Base-by-base conservation (phyloP, 805 yeast genomes). In the Millerago galiae region DNA sequence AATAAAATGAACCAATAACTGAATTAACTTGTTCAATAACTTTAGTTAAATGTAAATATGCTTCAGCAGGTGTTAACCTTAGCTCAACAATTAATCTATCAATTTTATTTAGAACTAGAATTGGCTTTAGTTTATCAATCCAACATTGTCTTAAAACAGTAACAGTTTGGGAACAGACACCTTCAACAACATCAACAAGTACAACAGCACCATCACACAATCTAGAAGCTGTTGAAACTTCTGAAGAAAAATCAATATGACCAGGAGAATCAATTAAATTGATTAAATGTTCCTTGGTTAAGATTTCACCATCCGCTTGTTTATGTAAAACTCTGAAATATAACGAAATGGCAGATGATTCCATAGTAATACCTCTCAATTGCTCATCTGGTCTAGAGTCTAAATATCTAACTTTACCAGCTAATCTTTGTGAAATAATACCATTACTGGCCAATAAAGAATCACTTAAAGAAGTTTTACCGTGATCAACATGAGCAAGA, bases 221-320 rank as follows among this genome's bases (percentile, higher is more conserved):
- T 55, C 99, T 72, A 2, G 98, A 89, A 1, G 98, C 95, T 0
- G 96, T 86, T 24, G 96, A 86, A 0, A 93, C 99, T 59, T 93
- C 99, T 11, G 95, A 83, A 1, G 95, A 83, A 61, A 93, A 93
- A 64, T 93, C 99, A 46, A 93, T 88, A 56, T 93, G 99, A n/a
- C 99, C 99, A 0, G 99, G 99, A 0, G 98, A 91, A 63, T 93
- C 99, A 44, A 93, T 91, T 54, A 93, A 72, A 58, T 93, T 93
- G 57, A 93, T 83, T 42, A 93, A 66, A 62, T 86, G 85, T 56
- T 93, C 96, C 34, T 77, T 77, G 32, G 82, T 74, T n/a, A 65
- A 44, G 10, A 68, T 66, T 3, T 53, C 56, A 6, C 66, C 71
- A 33, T 60, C 62, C 35, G 62, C 66, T 24, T 61, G 63, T 42